phyloP scores from a whole-genome alignment of 768 basidiomycete species.

The Erythrobasidium yunnanense region DNA sequence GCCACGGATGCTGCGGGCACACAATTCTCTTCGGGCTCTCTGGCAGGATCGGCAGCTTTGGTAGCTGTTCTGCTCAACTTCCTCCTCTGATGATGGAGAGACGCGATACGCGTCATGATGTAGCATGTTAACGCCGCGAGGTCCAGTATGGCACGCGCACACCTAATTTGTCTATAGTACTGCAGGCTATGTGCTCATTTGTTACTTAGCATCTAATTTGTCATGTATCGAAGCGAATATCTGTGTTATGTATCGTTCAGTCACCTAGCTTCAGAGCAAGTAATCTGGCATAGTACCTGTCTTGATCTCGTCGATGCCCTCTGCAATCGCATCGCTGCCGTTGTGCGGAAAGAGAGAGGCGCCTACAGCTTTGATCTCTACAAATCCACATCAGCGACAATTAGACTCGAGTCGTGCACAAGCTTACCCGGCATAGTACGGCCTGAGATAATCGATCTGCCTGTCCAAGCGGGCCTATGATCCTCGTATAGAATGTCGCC shows the following conservation, averaged over 20 bases:
- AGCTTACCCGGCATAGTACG: neutral
- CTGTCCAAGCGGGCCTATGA: neutral
- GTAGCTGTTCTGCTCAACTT: slow-evolving; percentile 40
- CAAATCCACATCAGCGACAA: no score
- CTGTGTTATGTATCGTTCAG: no score
- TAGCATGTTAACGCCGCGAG: no score
- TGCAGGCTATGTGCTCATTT: no score
- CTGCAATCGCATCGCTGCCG: neutral
- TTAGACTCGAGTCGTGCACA: neutral
- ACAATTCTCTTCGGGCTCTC: neutral
- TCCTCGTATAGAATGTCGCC: neutral
- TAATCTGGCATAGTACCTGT: no score
- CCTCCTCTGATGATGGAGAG: no score
- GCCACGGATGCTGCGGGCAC: neutral
- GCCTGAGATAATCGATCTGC: neutral
- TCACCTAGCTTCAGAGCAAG: no score
- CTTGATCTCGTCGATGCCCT: slow-evolving; percentile 8
- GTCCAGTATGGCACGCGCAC: no score
- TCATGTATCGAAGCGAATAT: no score
- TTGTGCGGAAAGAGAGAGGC: neutral
- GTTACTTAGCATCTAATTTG: no score
- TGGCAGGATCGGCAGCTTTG: neutral
- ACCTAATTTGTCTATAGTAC: no score
- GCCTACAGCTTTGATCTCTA: neutral
- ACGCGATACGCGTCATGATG: no score